Base-by-base conservation (phyloP, 108 stramenopile species). In the Skeletonema tropicum region DNA sequence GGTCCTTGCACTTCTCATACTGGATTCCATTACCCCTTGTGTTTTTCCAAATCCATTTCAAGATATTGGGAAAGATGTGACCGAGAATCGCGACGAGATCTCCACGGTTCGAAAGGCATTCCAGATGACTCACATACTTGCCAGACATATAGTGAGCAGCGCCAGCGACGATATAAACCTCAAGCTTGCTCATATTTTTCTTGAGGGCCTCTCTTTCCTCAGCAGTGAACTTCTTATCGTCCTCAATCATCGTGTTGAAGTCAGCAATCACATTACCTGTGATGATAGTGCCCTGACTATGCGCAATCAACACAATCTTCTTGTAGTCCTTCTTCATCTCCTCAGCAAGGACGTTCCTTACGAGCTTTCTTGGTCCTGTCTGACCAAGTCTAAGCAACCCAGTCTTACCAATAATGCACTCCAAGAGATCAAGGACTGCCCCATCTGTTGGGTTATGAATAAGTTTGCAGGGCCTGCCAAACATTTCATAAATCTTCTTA, bases 311-410 rank as follows among this genome's bases (percentile, higher is more conserved):
- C 21, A 59, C 58, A 59, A 59, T 59, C 29, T 59, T 59, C 9
- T 59, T 59, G 19, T 59, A 59, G 14, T 59, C 29, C 12, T 59
- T 59, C 3, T 59, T 23, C 58, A 59, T 59, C 58, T 59, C 58
- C 58, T 1, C 6, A 3, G 0, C 3, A 21, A 59, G 58, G 2
- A 0, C 14, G 29, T 17, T 19, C 26, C 58, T 25, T 0, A 59
- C 13, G 19, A 29, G 26, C 17, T 2, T 13, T 29, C 58, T 59
- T 5, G 58, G 58, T 59, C 29, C 29, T 5, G 58, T 5, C 21
- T 12, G 13, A 4, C 58, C 58, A 59, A 5, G 58, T 12, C 13
- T 59, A 3, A 59, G 17, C 26, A 59, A 29, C 13, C 58, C 58
- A 59, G 58, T 59, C 21, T 59, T 59, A 25, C 58, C 58, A 10